phyloP scores from a whole-genome alignment of 2,329 filamentous ascomycete species.

The Diaporthe sp. region DNA sequence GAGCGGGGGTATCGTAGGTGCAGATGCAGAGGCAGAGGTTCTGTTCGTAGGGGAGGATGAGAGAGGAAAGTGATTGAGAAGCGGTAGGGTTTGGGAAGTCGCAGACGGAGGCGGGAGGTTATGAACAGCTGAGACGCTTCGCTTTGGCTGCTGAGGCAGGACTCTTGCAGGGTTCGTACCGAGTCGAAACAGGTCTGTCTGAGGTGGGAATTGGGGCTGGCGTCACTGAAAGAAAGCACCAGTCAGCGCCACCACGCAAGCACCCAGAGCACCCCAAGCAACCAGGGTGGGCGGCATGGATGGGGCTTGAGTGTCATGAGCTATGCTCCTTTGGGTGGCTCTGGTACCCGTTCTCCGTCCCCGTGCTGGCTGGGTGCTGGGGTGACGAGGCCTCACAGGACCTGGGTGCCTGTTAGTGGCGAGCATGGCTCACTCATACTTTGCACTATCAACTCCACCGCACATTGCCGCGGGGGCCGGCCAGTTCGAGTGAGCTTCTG shows the following conservation, averaged over 20 bases:
- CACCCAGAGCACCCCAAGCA: conserved; percentile 11
- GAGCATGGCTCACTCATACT: background rate
- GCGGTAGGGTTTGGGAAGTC: conserved; percentile 9
- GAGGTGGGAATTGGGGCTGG: conserved; percentile 31
- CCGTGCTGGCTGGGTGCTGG: conserved; percentile 23
- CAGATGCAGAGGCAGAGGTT: conserved; percentile 10
- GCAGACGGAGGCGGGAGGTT: conserved; percentile 35
- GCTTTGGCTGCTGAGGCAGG: conserved; percentile 35
- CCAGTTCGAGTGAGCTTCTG: background rate
- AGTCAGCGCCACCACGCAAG: conserved; percentile 30
- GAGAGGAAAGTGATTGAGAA: background rate
- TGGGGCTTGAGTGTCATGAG: background rate
- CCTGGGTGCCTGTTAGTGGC: conserved; percentile 24
- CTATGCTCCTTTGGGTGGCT: conserved; percentile 13
- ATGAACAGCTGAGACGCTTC: conserved; percentile 37
- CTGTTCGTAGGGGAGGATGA: conserved; percentile 14
- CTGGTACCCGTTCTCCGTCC: conserved; percentile 18
- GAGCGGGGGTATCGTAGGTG: conserved; percentile 26
- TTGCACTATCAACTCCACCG: background rate
- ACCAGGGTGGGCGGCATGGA: conserved; percentile 16
- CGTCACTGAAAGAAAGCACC: conserved; percentile 29
- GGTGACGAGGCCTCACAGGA: conserved; percentile 28
- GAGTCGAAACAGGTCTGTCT: conserved; percentile 37
- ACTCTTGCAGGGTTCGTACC: conserved; percentile 31
- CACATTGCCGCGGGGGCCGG: background rate